phyloP scores from a whole-genome alignment of 805 yeast genomes.

The Ogataea haglerorum region DNA sequence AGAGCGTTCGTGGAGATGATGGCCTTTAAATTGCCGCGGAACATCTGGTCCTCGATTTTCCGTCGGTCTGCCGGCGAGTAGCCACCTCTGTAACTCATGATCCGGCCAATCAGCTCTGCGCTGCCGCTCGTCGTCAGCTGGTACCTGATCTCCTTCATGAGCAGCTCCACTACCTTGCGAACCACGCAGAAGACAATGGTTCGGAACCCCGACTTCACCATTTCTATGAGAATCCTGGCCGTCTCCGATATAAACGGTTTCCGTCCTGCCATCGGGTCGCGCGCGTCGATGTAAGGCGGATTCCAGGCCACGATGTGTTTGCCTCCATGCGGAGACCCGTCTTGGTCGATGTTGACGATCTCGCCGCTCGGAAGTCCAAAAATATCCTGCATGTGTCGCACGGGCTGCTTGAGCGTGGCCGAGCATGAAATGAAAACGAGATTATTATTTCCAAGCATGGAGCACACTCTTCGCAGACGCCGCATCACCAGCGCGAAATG shows the following conservation, averaged over 20 bases:
- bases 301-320: conserved; percentile 80
- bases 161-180: conserved; percentile 77
- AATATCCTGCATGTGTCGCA: conserved; percentile 63
- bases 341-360: conserved; percentile 59
- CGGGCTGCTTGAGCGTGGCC: conserved; percentile 82
- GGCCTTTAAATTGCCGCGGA: conserved; percentile 77
- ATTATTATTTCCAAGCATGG: conserved; percentile 46
- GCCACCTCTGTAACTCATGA: conserved; percentile 95
- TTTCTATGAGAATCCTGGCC: conserved; percentile 65
- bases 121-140: conserved; percentile 43
- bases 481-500: conserved; percentile 86
- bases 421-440: conserved; percentile 84
- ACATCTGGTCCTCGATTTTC: conserved; percentile 85
- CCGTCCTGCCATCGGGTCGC: conserved; percentile 57
- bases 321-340: conserved; percentile 86
- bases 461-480: conserved; percentile 65
- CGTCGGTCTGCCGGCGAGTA: conserved; percentile 84
- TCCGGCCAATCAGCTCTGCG: conserved; percentile 50
- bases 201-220: conserved; percentile 62
- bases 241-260: conserved; percentile 72
- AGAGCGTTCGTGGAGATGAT: conserved; percentile 93
- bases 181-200: conserved; percentile 90
- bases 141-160: conserved; percentile 80
- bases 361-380: conserved; percentile 59
- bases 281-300: conserved; percentile 65